phyloP scores from a whole-genome alignment of 2,329 filamentous ascomycete genomes.

The Epichloe sylvatica region DNA sequence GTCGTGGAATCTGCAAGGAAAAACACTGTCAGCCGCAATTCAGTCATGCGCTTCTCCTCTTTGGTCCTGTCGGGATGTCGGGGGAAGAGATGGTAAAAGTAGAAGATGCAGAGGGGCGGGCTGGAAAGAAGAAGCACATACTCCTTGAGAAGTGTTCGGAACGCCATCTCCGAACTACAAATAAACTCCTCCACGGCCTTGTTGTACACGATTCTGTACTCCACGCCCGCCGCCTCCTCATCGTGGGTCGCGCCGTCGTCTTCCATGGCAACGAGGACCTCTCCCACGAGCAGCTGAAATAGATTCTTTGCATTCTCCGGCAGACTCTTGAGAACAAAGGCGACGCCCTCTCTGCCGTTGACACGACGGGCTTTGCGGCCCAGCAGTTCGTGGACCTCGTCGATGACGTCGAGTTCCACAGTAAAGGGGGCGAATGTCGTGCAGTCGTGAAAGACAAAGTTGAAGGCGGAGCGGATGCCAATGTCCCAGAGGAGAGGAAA shows the following conservation, averaged over 20 bases:
- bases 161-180: conserved; percentile 90
- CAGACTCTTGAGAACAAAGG: conserved; percentile 77
- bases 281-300: conserved; percentile 71
- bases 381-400: conserved; percentile 77
- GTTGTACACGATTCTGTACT: conserved; percentile 84
- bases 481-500: conserved; percentile 86
- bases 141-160: conserved; percentile 87
- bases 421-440: conserved; percentile 73
- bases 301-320: conserved; percentile 84
- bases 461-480: conserved; percentile 65
- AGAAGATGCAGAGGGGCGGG: not conserved
- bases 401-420: conserved; percentile 67
- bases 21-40: conserved; percentile 10
- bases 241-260: conserved; percentile 35
- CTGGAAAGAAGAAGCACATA: conserved; percentile 26
- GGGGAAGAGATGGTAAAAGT: not conserved
- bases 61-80: too few relatives aligned
- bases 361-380: conserved; percentile 66
- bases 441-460: conserved; percentile 84
- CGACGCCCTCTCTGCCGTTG: conserved; percentile 81
- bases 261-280: conserved; percentile 60
- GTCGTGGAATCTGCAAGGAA: conserved; percentile 60
- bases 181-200: conserved; percentile 96
- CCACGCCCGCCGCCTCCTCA: conserved; percentile 51
- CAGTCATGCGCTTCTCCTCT: too few relatives aligned